Percentiles rank a stretch among this genome's conserved stretches.
phyloP scores from a whole-genome alignment of 2,329 filamentous ascomycete genomes.

The Aspergillus sp. region DNA sequence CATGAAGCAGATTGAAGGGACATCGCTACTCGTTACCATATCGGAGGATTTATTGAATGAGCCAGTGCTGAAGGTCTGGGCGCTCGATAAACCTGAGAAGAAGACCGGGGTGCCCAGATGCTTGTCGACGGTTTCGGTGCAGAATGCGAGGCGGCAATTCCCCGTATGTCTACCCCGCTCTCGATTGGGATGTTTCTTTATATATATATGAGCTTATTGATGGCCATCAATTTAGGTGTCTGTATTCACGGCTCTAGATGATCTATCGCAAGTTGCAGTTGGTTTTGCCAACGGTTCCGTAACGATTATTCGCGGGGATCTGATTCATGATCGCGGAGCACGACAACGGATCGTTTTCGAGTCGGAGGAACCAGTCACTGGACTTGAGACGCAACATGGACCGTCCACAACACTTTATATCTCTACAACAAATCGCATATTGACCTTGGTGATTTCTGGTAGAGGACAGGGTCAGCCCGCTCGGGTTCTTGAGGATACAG shows the following conservation, averaged over 20 bases:
- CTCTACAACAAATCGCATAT: conserved; percentile 80
- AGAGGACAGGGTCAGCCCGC: conserved; percentile 86
- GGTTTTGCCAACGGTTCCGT: conserved; percentile 95
- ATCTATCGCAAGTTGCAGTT: conserved; percentile 87
- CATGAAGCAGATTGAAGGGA: conserved; percentile 87
- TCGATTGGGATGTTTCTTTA: not conserved
- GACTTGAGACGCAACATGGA: conserved; percentile 69
- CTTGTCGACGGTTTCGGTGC: conserved; percentile 76
- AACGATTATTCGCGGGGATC: conserved; percentile 85
- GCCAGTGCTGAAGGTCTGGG: conserved; percentile 95
- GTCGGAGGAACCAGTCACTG: conserved; percentile 92
- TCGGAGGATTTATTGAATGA: conserved; percentile 83
- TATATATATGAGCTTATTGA: conserved; percentile 3
- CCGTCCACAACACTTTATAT: conserved; percentile 77
- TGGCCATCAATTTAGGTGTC: conserved; percentile 49
- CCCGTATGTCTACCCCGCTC: conserved; percentile 54
- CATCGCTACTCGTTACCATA: conserved; percentile 73
- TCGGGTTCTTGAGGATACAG: conserved; percentile 80
- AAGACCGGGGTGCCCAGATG: conserved; percentile 88
- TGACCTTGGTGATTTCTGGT: conserved; percentile 81
- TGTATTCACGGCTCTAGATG: conserved; percentile 79
- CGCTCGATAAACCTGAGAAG: conserved; percentile 86
- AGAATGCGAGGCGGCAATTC: conserved; percentile 88
- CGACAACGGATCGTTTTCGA: conserved; percentile 94
- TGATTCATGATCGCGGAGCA: conserved; percentile 91